Base-by-base conservation (phyloP, 2,329 filamentous ascomycete species). In the Aspergillus sojae region DNA sequence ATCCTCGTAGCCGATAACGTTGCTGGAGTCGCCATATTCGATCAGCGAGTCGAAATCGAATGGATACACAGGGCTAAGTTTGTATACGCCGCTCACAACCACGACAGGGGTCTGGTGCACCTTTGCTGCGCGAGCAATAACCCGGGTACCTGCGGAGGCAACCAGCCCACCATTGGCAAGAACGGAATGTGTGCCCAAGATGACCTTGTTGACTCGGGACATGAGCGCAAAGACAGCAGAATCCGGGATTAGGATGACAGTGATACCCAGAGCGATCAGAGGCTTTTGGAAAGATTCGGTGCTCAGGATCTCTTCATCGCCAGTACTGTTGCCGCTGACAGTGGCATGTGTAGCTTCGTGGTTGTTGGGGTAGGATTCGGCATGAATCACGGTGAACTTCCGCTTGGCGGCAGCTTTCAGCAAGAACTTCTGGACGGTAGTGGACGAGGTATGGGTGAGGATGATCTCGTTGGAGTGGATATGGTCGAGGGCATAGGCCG, bases 381-480 rank as follows among this genome's bases (percentile, higher is more conserved):
- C 92, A 64, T 96, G 88, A 9, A 98, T 87, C 26, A 98, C 89
- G 5, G 94, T 98, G 75, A 98, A 98, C 72, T 91, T 94, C 68
- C 95, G 88, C 81, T 96, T 97, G 39, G 89, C 85, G 0, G 95
- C 94, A 1, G 94, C 95, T 65, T 92, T 91, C 45, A 95, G 84
- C 30, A 99, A 84, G 73, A 99, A 98, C 62, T 90, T 91, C 75
- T 97, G 93, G 7, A 97, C 92, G 0, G 92, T 96, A 39, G 88
- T 86, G 0, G 93, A 94, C 1, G 93, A 93, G 52, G 92, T 91
- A 76, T 97, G 90, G 10, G 94, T 94, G 65, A 99, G 87, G 66
- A 99, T 92, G 70, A 94, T 91, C 78, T 99, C 94, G 74, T 94
- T 93, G 1, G 92, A 91, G 75, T 96, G 92, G 67, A 99, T 96